Evolutionary conservation across 192 early-diverging fungal species (phyloP), one percentile per base, ranked within the genome.

Genomic region (Gamsiella multidivaricata): DNA sequence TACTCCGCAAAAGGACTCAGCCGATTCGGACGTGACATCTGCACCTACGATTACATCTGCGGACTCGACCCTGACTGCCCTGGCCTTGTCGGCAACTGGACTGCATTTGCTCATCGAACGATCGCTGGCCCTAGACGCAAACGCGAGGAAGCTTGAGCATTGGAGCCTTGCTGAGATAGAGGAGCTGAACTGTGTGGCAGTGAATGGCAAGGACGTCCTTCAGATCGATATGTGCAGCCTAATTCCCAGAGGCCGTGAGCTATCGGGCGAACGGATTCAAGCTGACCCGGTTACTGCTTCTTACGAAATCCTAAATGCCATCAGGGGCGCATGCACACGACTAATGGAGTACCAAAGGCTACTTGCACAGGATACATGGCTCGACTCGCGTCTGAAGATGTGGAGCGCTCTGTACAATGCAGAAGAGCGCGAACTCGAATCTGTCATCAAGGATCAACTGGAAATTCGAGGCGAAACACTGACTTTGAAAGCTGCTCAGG

Each of bases 151-250:
- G 11, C 50, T 66, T 2, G 36, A 60, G 37, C 63, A 66, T 22
- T 75, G 71, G 64, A 75, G 71, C 22, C 39, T 72, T 22, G 50
- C 54, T 9, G 69, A 72, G 69, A 72, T 72, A 34, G 53, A 72
- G 22, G 20, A 39, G 5, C 9, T 64, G n/a, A 12, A 4, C 9
- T 46, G 18, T 3, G 18, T 23, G 9, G 17, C 32, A 10, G 17
- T 15, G 32, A 12, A 66, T 5, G 47, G 45, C 11, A 42, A 18
- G 18, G 57, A 60, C 5, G 32, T 33, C 2, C 31, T 75, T 9
- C 22, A 22, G 1, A 36, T 66, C 8, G 64, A 75, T 9, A 43
- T 75, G 56, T 75, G 63, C 31, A 64, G 71, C 2, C 32, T 75
- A 28, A 57, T 65, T 3, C 51, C 64, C 20, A 41, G 58, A 28